Evolutionary conservation across 1,284 basidiomycete genomes (phyloP), one percentile per base, ranked within the genome.

Genomic region (Ganoderma multipileum): DNA sequence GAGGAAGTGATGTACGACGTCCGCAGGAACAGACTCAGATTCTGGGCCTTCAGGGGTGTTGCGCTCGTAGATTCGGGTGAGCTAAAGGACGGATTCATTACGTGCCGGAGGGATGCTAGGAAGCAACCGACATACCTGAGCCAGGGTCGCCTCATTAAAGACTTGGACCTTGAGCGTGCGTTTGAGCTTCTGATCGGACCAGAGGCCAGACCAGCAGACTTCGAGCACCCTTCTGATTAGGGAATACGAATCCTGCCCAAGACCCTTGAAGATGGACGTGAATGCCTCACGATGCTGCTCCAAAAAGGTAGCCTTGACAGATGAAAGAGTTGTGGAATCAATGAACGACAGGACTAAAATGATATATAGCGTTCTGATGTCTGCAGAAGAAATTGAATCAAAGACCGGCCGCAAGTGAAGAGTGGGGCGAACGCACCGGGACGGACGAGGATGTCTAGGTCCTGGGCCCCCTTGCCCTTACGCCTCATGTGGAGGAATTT

Each of bases 1-100:
- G 6, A 98, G 81, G 78, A 98, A 98, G 75, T 96, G 95, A 71
- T 95, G 93, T 0, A 89, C 91, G 7, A 98, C 84, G 70, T 97
- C 92, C 0, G 94, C 94, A 0, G 95, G 89, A 26, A 89, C 80
- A 67, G 84, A 83, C 8, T 88, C 88, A 0, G 81, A 75, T n/a
- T 87, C 83, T 0, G 76, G 77, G 12, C 82, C 83, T 74, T 94
- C 92, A 0, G 84, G 71, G n/a, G 72, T 75, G 1, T 77, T 77
- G 2, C 90, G 86, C 14, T 90, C 89, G 72, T 94, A 95, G 1
- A 94, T 79, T 77, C 91, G 92, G 39, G 88, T 68, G 36, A 94
- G 82, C 92, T 94, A 67, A 8, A 20, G 33, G 52, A n/a, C 33
- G 52, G 33, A n/a, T 14, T 28, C 60, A 26, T 42, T 18, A 61